Evolutionary conservation across 306 rosid species (phyloP), one percentile per base, ranked within the genome.

Genomic region (Dalbergia cultrata): DNA sequence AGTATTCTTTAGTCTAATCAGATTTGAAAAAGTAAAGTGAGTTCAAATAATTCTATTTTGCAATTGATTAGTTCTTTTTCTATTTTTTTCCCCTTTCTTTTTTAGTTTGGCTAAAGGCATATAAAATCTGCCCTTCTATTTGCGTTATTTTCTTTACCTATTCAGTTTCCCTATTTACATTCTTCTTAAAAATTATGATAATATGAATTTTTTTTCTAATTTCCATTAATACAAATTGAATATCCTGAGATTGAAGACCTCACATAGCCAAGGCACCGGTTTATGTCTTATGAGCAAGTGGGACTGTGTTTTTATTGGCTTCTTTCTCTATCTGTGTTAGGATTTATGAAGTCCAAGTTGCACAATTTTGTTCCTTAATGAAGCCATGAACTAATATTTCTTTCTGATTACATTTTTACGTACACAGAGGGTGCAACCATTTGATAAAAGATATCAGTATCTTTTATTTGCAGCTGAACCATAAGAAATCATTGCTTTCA

Each of bases 271-370:
- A 91, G 99, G 77, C 99, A 95, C 74, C 88, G 97, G 5, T 93
- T 95, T 86, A 93, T 95, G 99, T 95, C 99, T 60, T 95, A 91
- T 53, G 99, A 95, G 84, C 99, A 95, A 93, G 99, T 93, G 13
- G 34, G 35, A 26, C 68, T 41, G 52, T 75, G 17, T 12, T 60
- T 65, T 80, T 76, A 6, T 72, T 65, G 37, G 63, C 56, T 64
- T 61, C 7, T 53, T 17, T 73, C 14, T 49, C 21, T n/a, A n/a
- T 12, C 1, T 22, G 9, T 62, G 17, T 39, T 26, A 26, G 31
- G 6, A 41, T 33, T 54, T 74, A 2, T 43, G 34, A n/a, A 57
- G 2, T 44, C 19, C 53, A 67, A 18, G 18, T 7, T 54, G 12
- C 22, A n/a, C 31, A 31, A 37, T 59, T 72, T 52, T 72, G 65